phyloP scores from a whole-genome alignment of 306 rosid species.

The Trifolium subterraneum region DNA sequence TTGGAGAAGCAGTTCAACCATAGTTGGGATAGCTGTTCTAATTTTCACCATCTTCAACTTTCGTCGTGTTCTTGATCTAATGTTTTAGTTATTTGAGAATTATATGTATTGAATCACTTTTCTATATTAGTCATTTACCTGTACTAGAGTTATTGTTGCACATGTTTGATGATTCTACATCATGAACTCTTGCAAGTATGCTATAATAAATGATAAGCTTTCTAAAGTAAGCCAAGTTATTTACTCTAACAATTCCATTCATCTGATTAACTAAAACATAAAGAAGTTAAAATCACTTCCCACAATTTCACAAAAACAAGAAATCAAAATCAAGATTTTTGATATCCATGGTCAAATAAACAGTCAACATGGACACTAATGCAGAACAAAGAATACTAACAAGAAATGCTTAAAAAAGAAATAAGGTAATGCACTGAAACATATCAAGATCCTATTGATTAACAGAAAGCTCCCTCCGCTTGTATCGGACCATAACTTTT shows the following conservation, averaged over 20 bases:
- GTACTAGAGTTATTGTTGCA: constrained; percentile 47
- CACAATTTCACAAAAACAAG: constrained; percentile 13
- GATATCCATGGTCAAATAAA: constrained; percentile 35
- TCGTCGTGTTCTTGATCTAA: constrained; percentile 9
- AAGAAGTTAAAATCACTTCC: constrained; percentile 9
- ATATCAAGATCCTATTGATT: constrained; percentile 36
- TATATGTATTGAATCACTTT: neutral
- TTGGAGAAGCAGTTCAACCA: constrained; percentile 55
- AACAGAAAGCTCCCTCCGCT: constrained; percentile 69
- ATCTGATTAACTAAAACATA: constrained; percentile 23
- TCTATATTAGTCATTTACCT: neutral
- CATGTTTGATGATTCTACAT: neutral
- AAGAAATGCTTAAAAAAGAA: constrained; percentile 23
- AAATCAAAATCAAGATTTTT: constrained; percentile 38
- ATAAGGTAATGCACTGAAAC: constrained; percentile 18
- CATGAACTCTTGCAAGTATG: neutral
- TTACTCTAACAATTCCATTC: constrained; percentile 5
- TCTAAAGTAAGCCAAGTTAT: constrained; percentile 12
- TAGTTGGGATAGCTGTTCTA: constrained; percentile 44
- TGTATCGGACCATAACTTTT: constrained; percentile 90
- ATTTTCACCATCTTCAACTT: constrained; percentile 45
- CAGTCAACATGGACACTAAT: constrained; percentile 25
- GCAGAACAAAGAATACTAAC: constrained; percentile 36
- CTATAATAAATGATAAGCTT: neutral
- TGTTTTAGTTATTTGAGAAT: constrained; percentile 23